Evolutionary conservation across 2,329 filamentous ascomycete genomes (phyloP), one percentile per base, ranked within the genome.

Genomic region (Penicillium vulpinum): DNA sequence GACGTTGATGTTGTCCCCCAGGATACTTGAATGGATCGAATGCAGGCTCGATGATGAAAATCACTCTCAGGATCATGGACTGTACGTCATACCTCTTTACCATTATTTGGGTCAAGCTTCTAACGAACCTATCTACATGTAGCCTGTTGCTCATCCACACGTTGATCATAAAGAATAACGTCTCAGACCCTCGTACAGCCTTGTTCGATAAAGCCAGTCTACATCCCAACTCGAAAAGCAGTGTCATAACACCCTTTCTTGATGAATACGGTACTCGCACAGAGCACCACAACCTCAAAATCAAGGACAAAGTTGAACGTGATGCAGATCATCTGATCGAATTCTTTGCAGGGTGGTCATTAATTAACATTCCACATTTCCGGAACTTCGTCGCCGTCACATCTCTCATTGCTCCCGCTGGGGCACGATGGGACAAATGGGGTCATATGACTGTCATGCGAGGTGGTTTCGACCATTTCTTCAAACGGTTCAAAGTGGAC

Each of bases 1-100:
- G 67, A 77, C 77, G 54, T 57, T 79, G 31, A 71, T 75, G 62
- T 62, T 77, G 5, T 68, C 70, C 8, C 77, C 77, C 3, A 63
- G 70, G 47, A 60, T 77, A 6, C 54, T 72, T 47, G 62, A 69
- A 13, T 76, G 74, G 71, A 59, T 78, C 3, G 40, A 69, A 39
- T 58, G 54, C 5, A 67, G 66, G 51, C 61, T 66, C 7, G 62
- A 66, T n/a, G 38, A 61, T 29, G 41, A 52, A 6, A 22, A n/a
- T 6, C 13, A 22, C 26, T 31, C 28, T 15, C 35, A 56, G 28
- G 51, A 49, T 16, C 44, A 58, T 45, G 39, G 15, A 15, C 24
- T 55, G 56, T 58, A 58, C n/a, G 55, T 54, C 15, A 33, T 46
- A 24, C 29, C 15, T 22, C 9, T 46, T 33, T 35, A 35, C 15